A percentile compares a stretch with the other conserved stretches of the same genome.
phyloP scores from a whole-genome alignment of 1,284 basidiomycete species.

The Coriolopsis trogii region DNA sequence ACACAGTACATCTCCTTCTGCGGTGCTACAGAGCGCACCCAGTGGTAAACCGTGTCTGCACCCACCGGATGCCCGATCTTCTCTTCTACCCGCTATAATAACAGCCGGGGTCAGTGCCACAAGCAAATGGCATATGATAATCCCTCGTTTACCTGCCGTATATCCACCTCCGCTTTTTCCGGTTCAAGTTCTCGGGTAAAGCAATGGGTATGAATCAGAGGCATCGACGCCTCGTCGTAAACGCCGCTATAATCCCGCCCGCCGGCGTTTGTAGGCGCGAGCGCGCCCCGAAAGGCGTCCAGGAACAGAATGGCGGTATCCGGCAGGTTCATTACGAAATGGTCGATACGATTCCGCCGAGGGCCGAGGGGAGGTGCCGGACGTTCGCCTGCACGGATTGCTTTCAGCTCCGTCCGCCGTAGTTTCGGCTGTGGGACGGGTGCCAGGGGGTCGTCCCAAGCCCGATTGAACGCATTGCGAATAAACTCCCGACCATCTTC shows the following conservation, averaged over 20 bases:
- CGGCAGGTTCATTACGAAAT: constrained; percentile 98
- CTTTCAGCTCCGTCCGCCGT: constrained; percentile 46
- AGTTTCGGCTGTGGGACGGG: constrained; percentile 51
- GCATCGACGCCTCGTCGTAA: constrained; percentile 62
- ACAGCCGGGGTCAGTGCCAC: constrained; percentile 10
- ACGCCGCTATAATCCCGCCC: constrained; percentile 42
- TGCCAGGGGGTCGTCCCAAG: constrained; percentile 68
- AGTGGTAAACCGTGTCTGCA: constrained; percentile 63
- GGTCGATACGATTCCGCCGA: constrained; percentile 65
- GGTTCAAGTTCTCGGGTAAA: constrained; percentile 89
- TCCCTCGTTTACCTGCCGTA: constrained; percentile 65
- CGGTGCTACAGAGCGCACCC: constrained; percentile 93
- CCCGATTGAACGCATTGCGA: constrained; percentile 52
- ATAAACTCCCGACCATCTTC: constrained; percentile 90
- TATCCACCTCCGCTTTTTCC: constrained; percentile 72
- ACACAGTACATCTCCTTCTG: constrained; percentile 99
- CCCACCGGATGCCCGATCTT: constrained; percentile 62
- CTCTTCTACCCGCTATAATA: constrained; percentile 70
- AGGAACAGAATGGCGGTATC: constrained; percentile 91
- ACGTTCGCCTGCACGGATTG: constrained; percentile 15
- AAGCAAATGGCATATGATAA: constrained; percentile 5
- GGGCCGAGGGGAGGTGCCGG: constrained; percentile 23
- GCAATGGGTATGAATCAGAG: constrained; percentile 95
- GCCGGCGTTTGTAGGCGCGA: constrained; percentile 42
- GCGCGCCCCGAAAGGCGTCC: constrained; percentile 82